These are phyloP conservation scores for Coprinopsis sp. DNA, from an alignment of 768 basidiomycete genomes.

Conservation along the genomic window DNA sequence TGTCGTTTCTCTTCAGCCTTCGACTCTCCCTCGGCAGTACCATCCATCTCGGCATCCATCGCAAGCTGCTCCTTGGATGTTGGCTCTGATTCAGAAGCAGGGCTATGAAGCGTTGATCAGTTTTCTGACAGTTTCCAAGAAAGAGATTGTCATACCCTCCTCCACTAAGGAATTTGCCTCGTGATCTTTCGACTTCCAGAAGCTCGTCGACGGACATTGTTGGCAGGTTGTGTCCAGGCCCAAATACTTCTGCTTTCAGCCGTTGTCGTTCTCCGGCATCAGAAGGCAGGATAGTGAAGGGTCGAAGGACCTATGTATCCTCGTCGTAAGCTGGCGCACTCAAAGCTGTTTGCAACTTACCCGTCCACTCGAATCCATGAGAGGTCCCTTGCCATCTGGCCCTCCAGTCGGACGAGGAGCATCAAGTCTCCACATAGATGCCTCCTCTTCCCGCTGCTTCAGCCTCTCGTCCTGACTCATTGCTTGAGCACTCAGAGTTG, in stretches of 20 bases:
- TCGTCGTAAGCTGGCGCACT: not conserved
- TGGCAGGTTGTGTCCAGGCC: slow-evolving; percentile 76
- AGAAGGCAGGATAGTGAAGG: slow-evolving; percentile 89
- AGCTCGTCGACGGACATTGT: slow-evolving; percentile 97
- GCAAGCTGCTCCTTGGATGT: slow-evolving; percentile 77
- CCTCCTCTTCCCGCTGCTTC: slow-evolving; percentile 38
- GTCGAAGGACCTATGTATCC: slow-evolving; percentile 65
- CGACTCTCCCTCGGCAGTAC: slow-evolving; percentile 58
- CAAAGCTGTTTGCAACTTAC: slow-evolving; percentile 33
- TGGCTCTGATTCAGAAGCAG: slow-evolving; percentile 58
- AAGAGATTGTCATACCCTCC: slow-evolving; percentile 61
- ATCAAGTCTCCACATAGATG: slow-evolving; percentile 74
- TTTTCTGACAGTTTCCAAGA: slow-evolving; percentile 1
- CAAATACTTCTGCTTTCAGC: slow-evolving; percentile 78
- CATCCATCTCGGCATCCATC: slow-evolving; percentile 82
- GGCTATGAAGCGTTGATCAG: slow-evolving; percentile 33
- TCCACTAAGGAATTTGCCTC: slow-evolving; percentile 84
- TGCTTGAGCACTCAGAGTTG: slow-evolving; percentile 21
- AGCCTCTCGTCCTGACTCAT: slow-evolving; percentile 33
- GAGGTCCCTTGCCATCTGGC: slow-evolving; percentile 49
- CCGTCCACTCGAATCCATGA: slow-evolving; percentile 75
- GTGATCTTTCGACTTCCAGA: slow-evolving; percentile 73
- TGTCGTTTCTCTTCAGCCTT: slow-evolving; percentile 72
- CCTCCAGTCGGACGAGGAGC: slow-evolving; percentile 38
- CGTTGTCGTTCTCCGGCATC: slow-evolving; percentile 62